phyloP scores from a whole-genome alignment of 768 basidiomycete genomes.

The Naganishia randhawae region DNA sequence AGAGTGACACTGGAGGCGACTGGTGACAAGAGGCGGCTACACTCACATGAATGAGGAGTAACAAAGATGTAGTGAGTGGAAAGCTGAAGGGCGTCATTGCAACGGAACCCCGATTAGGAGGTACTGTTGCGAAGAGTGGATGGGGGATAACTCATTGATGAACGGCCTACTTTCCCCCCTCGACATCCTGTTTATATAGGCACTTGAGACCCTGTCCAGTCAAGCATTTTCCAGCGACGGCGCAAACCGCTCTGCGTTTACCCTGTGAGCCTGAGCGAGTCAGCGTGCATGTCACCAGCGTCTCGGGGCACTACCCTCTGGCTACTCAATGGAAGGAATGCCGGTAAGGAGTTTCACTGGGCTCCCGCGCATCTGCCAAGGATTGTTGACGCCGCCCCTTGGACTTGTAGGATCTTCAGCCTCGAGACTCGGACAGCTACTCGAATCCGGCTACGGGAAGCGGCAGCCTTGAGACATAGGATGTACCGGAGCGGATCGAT shows the following conservation, averaged over 20 bases:
- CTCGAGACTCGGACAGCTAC: too few relatives aligned
- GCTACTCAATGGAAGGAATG: too few relatives aligned
- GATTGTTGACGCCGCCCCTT: background rate
- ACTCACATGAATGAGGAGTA: too few relatives aligned
- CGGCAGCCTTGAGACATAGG: background rate
- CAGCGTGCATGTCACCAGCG: too few relatives aligned
- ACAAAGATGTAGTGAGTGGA: background rate
- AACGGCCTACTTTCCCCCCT: background rate
- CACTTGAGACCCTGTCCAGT: background rate
- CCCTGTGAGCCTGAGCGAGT: too few relatives aligned
- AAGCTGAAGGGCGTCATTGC: background rate
- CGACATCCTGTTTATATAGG: background rate
- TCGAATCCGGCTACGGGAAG: background rate
- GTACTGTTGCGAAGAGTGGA: background rate
- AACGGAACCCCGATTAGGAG: background rate
- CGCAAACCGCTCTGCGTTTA: too few relatives aligned
- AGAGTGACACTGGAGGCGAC: too few relatives aligned
- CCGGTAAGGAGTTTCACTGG: too few relatives aligned
- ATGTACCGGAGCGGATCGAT: background rate
- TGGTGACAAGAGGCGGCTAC: too few relatives aligned
- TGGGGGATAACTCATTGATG: background rate
- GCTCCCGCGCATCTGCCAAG: too few relatives aligned
- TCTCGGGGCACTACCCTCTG: too few relatives aligned
- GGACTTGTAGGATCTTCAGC: too few relatives aligned
- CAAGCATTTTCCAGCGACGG: background rate